Base-by-base conservation (phyloP, 192 early-diverging fungal genomes). In the Umbelopsis sp. region DNA sequence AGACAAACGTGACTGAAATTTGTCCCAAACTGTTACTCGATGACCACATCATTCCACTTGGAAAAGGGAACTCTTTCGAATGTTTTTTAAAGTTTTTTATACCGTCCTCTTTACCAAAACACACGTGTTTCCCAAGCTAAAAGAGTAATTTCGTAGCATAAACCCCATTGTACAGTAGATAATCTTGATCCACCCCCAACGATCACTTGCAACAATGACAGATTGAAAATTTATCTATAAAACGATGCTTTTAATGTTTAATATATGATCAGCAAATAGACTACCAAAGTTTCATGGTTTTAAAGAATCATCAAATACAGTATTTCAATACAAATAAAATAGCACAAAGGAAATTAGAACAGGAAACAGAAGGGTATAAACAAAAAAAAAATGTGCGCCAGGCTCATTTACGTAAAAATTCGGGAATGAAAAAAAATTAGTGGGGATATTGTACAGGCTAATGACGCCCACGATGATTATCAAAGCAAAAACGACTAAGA, bases 301-400 rank as follows among this genome's bases (percentile, higher is more conserved):
- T 6, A 10, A 10, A 10, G 37, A 41, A 41, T 41, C 5, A 41
- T 41, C 37, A 41, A 61, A 33, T 61, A 61, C 55, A 61, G 16
- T 30, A 25, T 27, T 27, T 61, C 55, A 61, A 37, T 61, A 61
- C 55, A 61, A 16, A 30, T 35, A 30, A 61, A 35, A 1, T 41
- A 41, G 5, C 37, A 41, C 37, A 41, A 41, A 41, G 37, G 37
- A 10, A 41, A 41, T 41, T 9, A 41, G 7, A 10, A 41, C 5
- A 41, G 13, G 25, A 16, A 30, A 11, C 33, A 35, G 11, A 25
- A 61, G 55, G 55, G 55, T 61, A 61, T 61, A 61, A 35, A 61
- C 27, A 61, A 61, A 61, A 61, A 25, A 61, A 61, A 61, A 61
- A 25, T 61, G 33, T 61, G 55, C 55, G 21, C 55, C 55, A 61